Evolutionary conservation across 2,329 filamentous ascomycete genomes (phyloP).

Genomic region (Trichoderma simmonsii): DNA sequence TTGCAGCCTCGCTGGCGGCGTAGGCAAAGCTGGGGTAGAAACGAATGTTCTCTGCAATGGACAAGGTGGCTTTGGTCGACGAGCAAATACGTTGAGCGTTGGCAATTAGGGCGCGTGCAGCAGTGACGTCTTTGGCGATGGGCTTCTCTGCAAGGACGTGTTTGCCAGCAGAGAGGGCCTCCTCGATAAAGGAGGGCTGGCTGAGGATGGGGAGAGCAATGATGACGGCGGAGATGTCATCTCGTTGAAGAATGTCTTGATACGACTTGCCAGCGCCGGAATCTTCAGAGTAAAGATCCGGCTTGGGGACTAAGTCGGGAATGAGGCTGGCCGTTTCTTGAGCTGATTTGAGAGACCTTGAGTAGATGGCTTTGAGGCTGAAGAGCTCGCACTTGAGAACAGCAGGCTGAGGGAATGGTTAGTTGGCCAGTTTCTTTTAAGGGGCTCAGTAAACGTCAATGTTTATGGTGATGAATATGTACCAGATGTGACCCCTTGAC

Average conservation of each 20-base stretch:
- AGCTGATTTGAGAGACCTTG: constrained; percentile 59
- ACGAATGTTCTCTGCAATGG: constrained; percentile 71
- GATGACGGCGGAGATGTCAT: constrained; percentile 55
- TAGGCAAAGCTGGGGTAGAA: constrained; percentile 56
- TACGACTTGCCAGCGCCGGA: constrained; percentile 44
- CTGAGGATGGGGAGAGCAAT: constrained; percentile 60
- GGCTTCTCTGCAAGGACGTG: constrained; percentile 71
- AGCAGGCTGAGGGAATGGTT: constrained; percentile 45
- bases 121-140: constrained; percentile 56
- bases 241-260: constrained; percentile 50
- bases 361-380: constrained; percentile 63
- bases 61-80: constrained; percentile 42
- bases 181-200: constrained; percentile 57
- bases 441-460: neutral
- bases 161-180: constrained; percentile 61
- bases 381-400: constrained; percentile 51
- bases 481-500: constrained; percentile 57
- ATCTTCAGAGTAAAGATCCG: constrained; percentile 58
- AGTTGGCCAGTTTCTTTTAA: neutral
- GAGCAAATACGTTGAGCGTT: constrained; percentile 30
- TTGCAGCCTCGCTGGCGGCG: constrained; percentile 43
- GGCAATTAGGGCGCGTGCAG: constrained; percentile 40
- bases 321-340: constrained; percentile 41
- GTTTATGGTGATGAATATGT: neutral
- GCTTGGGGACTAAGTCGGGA: constrained; percentile 26